Conservation (phyloP, 2,329 filamentous ascomycete species). For the Rhinocladiella mackenziei region DNA sequence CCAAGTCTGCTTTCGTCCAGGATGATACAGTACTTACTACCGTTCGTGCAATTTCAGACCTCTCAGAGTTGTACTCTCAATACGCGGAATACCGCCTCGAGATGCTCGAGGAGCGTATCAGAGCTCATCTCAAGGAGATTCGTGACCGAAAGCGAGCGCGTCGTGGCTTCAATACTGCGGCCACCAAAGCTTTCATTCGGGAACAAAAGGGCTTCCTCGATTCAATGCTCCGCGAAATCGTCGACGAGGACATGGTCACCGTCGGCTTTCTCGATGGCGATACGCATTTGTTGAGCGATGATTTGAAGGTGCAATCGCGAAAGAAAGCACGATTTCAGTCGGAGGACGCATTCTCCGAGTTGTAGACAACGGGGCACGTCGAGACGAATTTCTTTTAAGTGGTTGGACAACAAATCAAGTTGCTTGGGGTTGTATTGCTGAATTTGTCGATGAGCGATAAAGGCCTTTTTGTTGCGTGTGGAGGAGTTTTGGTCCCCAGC, state of each 20-base stretch:
- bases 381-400: conserved; percentile 1
- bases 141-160: conserved; percentile 34
- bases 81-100: conserved; percentile 61
- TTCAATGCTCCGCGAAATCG: conserved; percentile 41
- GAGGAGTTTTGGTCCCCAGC: background rate
- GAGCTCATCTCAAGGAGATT: conserved; percentile 40
- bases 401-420: background rate
- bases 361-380: background rate
- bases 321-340: conserved; percentile 26
- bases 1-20: conserved; percentile 50
- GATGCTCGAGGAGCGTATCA: conserved; percentile 58
- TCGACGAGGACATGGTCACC: conserved; percentile 40
- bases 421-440: background rate
- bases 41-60: conserved; percentile 56
- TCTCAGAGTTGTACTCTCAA: conserved; percentile 57
- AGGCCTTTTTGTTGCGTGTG: background rate
- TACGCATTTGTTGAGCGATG: conserved; percentile 37
- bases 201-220: conserved; percentile 34
- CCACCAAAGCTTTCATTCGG: conserved; percentile 32
- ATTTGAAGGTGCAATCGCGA: conserved; percentile 33
- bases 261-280: conserved; percentile 36
- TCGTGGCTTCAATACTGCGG: conserved; percentile 34
- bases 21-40: conserved; percentile 61
- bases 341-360: background rate
- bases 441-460: background rate